Percentiles rank a stretch among this genome's conserved stretches.
Conservation (phyloP, 116 monocot genomes). For the Zostera marina region DNA sequence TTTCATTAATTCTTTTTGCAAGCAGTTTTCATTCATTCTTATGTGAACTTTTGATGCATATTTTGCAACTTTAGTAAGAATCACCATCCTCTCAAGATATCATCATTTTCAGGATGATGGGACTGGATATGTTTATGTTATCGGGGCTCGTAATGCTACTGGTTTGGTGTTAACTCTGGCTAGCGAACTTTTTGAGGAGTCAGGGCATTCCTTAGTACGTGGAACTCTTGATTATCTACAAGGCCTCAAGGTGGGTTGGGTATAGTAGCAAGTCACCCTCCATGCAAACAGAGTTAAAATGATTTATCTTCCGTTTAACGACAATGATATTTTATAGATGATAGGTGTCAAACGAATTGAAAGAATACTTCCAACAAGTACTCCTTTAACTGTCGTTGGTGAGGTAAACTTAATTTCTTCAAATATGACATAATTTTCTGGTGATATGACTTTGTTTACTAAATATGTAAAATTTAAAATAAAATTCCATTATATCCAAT, state of each 20-base stretch:
- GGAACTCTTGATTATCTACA: conserved; percentile 95
- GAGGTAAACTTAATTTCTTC: conserved; percentile 46
- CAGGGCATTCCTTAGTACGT: conserved; percentile 77
- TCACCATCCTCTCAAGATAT: not conserved
- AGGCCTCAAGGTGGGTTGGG: conserved; percentile 71
- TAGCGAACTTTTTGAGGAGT: conserved; percentile 93
- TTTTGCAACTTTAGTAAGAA: too few species aligned
- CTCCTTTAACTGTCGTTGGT: conserved; percentile 85
- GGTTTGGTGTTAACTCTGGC: conserved; percentile 72
- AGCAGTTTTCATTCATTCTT: not conserved
- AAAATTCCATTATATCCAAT: too few species aligned
- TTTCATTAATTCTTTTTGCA: too few species aligned
- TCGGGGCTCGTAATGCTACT: conserved; percentile 64
- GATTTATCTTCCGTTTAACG: not conserved
- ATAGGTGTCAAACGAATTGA: conserved; percentile 79
- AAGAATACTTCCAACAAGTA: conserved; percentile 82
- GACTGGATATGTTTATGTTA: conserved; percentile 53
- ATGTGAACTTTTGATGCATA: not conserved
- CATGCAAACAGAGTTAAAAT: not conserved
- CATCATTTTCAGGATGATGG: conserved; percentile 61
- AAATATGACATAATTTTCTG: not conserved
- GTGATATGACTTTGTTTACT: not conserved
- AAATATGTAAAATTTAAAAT: too few species aligned
- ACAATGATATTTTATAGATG: conserved; percentile 38
- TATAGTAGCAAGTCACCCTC: not conserved